Base-by-base conservation (phyloP, 768 basidiomycete species). In the Cubamyces sp. region DNA sequence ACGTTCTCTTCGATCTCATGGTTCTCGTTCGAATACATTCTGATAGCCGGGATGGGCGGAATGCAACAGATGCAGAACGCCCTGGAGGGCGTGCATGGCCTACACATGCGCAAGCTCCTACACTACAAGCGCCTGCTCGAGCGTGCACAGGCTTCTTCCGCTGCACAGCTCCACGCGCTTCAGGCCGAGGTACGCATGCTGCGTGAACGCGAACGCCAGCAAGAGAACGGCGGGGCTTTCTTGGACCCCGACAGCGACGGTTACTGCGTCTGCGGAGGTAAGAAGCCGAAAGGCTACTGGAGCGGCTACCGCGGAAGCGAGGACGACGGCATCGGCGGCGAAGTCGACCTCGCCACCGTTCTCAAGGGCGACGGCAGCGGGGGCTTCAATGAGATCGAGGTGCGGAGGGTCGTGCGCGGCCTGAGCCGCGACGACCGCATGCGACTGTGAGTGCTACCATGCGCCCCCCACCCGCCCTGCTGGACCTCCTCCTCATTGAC, bases 131-230 rank as follows among this genome's bases (percentile, higher is more conserved):
- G 92, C 1, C 80, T 94, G 1, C 81, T 94, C 14, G 92, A 94
- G 66, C 87, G 88, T 42, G 82, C 91, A 0, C 93, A 94, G 67
- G 85, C 88, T 2, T 85, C 87, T 9, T 81, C 88, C 1, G 90
- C 92, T 0, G 87, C 91, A 1, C 93, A 94, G 68, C 77, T 94
- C 1, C 92, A 94, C 68, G 92, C 93, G 0, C 77, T 95, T 0
- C 92, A 94, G 74, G 92, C 91, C 1, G 91, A 94, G 69, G 78
- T 92, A 3, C 79, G 85, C 14, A 77, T 91, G 26, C 77, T 94
- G 30, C 84, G 88, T 14, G 80, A 81, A 51, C 75, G 73, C 23
- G 74, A 76, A 37, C 65, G 69, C 19, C 65, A 74, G 48, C 66
- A 67, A 62, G 61, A 71, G 30, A 74, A 73, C 50, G 68, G 65